Conservation (phyloP, 257 asterid species). For the Solanum arcanum region DNA sequence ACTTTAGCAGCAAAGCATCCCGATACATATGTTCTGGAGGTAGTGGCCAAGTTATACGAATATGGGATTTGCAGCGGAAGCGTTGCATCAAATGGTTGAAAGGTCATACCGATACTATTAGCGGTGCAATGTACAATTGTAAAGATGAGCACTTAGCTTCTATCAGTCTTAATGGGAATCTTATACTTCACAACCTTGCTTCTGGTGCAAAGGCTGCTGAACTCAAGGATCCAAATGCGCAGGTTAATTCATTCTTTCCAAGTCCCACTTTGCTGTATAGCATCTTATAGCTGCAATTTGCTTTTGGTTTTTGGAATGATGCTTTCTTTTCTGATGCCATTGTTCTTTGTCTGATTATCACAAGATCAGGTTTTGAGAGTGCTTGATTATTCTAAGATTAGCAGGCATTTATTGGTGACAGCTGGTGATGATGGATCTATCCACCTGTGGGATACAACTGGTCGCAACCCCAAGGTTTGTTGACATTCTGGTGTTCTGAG, state of each 20-base stretch:
- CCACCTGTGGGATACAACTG: conserved; percentile 97
- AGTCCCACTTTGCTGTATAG: background rate
- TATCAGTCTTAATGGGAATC: conserved; percentile 86
- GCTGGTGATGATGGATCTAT: conserved; percentile 99
- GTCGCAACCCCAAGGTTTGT: conserved; percentile 87
- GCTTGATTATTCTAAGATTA: conserved; percentile 89
- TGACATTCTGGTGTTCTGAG: background rate
- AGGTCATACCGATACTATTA: conserved; percentile 87
- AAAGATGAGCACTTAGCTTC: conserved; percentile 98
- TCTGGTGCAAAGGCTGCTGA: conserved; percentile 91
- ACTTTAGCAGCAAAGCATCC: conserved; percentile 94
- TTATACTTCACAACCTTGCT: conserved; percentile 94
- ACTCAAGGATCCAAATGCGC: conserved; percentile 88
- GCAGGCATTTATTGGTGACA: conserved; percentile 93
- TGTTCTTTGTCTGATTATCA: conserved; percentile 17
- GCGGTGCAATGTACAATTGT: conserved; percentile 90
- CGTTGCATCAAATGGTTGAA: conserved; percentile 92
- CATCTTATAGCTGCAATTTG: background rate
- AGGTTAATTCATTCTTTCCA: conserved; percentile 40
- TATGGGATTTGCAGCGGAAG: conserved; percentile 96
- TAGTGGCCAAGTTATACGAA: conserved; percentile 80
- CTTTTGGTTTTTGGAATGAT: conserved; percentile 1
- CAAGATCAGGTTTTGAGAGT: conserved; percentile 78
- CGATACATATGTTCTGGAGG: conserved; percentile 95
- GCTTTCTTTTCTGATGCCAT: conserved; percentile 14